Conservation (phyloP, 257 asterid species). For the Solanum peruvianum region DNA sequence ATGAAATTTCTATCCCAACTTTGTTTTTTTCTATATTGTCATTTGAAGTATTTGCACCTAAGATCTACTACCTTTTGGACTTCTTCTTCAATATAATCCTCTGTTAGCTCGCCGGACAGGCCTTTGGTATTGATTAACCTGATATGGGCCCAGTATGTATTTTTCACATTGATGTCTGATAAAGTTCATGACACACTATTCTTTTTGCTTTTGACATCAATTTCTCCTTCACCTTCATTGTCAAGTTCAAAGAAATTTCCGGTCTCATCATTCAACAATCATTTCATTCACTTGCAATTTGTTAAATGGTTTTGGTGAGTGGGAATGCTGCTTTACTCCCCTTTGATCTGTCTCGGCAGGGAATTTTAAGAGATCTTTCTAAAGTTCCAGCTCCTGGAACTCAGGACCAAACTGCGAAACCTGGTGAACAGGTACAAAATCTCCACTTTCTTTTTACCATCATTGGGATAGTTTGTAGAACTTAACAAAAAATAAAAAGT, state of each 20-base stretch:
- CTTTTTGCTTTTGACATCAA: background rate
- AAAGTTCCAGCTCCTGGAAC: conserved; percentile 45
- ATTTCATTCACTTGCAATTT: background rate
- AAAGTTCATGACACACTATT: background rate
- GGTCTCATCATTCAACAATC: background rate
- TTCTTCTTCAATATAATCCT: background rate
- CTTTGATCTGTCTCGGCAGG: conserved; percentile 30
- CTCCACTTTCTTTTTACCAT: background rate
- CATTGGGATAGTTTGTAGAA: background rate
- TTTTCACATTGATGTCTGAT: background rate
- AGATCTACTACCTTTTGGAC: background rate
- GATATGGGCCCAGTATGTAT: background rate
- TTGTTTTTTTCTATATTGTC: background rate
- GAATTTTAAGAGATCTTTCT: conserved; percentile 75
- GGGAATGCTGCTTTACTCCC: background rate
- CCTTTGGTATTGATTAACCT: background rate
- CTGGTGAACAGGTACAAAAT: conserved; percentile 31
- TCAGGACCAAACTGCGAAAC: conserved; percentile 42
- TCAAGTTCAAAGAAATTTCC: background rate
- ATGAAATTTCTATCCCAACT: background rate
- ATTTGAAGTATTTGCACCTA: background rate
- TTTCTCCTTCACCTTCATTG: background rate
- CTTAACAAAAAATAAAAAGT: background rate
- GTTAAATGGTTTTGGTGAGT: background rate
- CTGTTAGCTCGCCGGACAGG: background rate